Evolutionary conservation across 257 asterid species (phyloP).

Genomic region (Lycium ferocissimum): DNA sequence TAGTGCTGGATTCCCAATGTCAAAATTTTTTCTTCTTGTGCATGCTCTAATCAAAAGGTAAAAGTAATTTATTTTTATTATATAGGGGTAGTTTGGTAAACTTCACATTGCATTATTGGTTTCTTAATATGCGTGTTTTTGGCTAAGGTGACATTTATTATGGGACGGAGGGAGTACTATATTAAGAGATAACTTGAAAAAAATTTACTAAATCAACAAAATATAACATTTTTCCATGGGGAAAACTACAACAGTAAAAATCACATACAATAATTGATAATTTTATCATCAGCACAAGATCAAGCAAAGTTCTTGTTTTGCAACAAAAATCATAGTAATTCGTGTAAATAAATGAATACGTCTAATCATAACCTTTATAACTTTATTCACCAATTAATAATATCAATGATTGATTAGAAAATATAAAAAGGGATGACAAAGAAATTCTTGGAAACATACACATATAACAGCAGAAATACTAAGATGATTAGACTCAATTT

Average conservation of each 20-base stretch:
- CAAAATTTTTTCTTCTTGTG: no score
- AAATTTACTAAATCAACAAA: background rate
- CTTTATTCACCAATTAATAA: background rate
- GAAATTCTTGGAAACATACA: background rate
- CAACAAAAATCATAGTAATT: background rate
- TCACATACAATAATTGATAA: no score
- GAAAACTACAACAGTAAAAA: background rate
- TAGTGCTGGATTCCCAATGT: no score
- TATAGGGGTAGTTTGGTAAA: no score
- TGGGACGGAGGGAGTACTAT: no score
- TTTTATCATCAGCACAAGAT: background rate
- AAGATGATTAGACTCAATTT: background rate
- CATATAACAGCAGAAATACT: background rate
- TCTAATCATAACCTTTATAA: background rate
- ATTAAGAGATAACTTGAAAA: no score
- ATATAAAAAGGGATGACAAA: background rate
- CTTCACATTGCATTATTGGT: no score
- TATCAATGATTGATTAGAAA: background rate
- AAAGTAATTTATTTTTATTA: no score
- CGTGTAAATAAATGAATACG: no score
- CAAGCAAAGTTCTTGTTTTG: background rate
- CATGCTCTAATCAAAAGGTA: no score
- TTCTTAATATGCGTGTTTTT: no score
- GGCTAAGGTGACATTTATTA: no score
- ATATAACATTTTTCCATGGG: background rate